Evolutionary conservation across 1,284 basidiomycete species (phyloP), one percentile per base, ranked within the genome.

Genomic region (Polyporus tsugae): DNA sequence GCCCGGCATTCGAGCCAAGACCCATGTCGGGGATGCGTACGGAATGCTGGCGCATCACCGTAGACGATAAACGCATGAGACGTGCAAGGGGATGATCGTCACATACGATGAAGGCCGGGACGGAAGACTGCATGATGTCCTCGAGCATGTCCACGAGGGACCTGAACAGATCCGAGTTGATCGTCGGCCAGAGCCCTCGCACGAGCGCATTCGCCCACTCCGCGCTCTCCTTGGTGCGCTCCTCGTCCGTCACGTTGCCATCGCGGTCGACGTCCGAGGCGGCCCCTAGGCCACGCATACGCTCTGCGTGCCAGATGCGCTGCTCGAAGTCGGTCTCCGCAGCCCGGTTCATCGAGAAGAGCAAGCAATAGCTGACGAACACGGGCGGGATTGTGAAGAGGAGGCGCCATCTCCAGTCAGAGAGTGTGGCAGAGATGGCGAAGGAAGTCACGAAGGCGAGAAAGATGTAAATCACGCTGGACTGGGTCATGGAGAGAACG

Each of bases 71-170:
- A 22, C 19, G 38, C n/a, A 33, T 19, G 19, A n/a, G 33, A 36
- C 29, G 35, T n/a, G 25, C 19, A 19, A 58, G 33, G 35, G 35
- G 33, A 58, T n/a, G 36, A 33, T 22, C 25, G 19, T n/a, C 6
- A 76, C 79, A 22, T 65, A 80, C 80, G 36, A 82, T 75, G 60
- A 82, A 80, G 6, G 70, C 74, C 1, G 82, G 82, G 25, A 79
- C 78, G 4, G 80, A 81, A 11, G 80, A 75, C 69, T 83, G 82
- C 82, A 83, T 83, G 64, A 83, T 80, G 70, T 82, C 82, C 72
- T 83, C 82, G 0, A 83, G 70, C 78, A 81, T 79, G 72, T 83
- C 82, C 1, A 81, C 73, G 17, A 78, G 62, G 4, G 77, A 77
- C 44, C 68, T 73, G 72, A 83, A 82, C 74, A 82, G 71, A 67